Conservation (phyloP, 1,284 basidiomycete species). For the Papiliotrema nemorosa region DNA sequence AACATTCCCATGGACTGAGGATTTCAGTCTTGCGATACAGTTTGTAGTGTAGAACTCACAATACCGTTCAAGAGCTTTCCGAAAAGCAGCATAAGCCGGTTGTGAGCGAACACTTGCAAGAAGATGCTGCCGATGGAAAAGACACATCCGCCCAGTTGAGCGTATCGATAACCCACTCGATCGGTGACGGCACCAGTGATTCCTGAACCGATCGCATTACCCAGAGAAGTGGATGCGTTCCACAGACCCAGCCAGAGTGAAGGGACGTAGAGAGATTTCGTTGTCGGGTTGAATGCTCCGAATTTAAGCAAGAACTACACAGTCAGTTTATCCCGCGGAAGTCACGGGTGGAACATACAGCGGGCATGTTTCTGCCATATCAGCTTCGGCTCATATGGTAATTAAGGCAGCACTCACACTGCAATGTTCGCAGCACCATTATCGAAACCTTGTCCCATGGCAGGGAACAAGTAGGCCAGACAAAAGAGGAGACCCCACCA, state of each 20-base stretch:
- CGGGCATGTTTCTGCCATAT: slow-evolving; percentile 1
- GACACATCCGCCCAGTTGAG: not conserved
- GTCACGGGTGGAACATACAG: not conserved
- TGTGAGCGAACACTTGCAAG: slow-evolving; percentile 1
- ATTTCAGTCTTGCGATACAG: not conserved
- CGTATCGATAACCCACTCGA: slow-evolving; percentile 2
- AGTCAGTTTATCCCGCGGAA: not conserved
- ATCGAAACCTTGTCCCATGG: slow-evolving; percentile 2
- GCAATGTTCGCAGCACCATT: slow-evolving; percentile 1
- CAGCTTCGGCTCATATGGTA: not conserved
- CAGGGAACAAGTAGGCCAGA: slow-evolving; percentile 1
- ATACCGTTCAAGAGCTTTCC: slow-evolving; percentile 6
- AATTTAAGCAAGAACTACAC: slow-evolving; percentile 2
- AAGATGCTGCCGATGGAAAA: slow-evolving; percentile 1
- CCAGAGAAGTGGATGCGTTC: not conserved
- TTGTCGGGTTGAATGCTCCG: slow-evolving; percentile 1
- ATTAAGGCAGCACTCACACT: not conserved
- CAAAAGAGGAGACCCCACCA: not conserved
- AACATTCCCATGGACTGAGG: slow-evolving; percentile 3
- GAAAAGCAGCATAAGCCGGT: not conserved
- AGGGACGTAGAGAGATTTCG: not conserved
- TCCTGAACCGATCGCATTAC: not conserved
- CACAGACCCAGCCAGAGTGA: slow-evolving; percentile 3
- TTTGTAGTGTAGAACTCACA: not conserved
- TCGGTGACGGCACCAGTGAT: slow-evolving; percentile 1